phyloP scores from a whole-genome alignment of 2,329 filamentous ascomycete genomes.

The Aspergillus tanneri region DNA sequence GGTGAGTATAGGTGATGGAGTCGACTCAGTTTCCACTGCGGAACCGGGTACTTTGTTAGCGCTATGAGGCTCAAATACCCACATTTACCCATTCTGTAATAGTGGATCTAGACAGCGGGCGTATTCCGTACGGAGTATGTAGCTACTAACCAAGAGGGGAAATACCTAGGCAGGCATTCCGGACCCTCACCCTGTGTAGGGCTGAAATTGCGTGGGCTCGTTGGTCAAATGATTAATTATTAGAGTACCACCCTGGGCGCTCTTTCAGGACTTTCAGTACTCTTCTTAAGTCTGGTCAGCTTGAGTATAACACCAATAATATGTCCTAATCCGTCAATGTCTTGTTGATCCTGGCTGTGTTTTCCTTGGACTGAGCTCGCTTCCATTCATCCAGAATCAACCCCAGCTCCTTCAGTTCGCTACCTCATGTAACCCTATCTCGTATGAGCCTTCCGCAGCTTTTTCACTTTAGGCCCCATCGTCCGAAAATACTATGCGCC shows the following conservation, averaged over 20 bases:
- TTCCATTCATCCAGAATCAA: slow-evolving; percentile 1
- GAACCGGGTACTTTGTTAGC: no score
- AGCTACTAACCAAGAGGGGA: neutral
- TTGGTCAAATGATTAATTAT: slow-evolving; percentile 1
- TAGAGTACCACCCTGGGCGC: neutral
- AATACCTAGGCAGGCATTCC: neutral
- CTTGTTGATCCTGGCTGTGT: slow-evolving; percentile 1
- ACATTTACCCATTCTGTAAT: slow-evolving; percentile 2
- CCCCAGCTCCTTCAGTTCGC: slow-evolving; percentile 4
- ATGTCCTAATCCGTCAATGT: neutral
- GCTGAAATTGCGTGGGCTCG: slow-evolving; percentile 2
- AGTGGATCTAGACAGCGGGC: neutral
- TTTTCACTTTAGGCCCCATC: neutral
- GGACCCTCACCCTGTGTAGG: slow-evolving; percentile 8
- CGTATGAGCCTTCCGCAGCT: slow-evolving; percentile 22
- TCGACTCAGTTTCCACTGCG: no score
- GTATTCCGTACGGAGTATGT: no score
- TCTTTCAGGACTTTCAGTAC: no score
- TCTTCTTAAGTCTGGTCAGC: no score
- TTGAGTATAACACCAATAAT: neutral
- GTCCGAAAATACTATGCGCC: neutral
- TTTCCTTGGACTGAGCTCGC: neutral
- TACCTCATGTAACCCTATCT: slow-evolving; percentile 13
- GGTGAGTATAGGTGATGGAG: no score
- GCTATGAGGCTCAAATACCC: slow-evolving; percentile 17